Evolutionary conservation across 139 green algal species (phyloP), one percentile per base, ranked within the genome.

Genomic region (Picochlorum sp.): DNA sequence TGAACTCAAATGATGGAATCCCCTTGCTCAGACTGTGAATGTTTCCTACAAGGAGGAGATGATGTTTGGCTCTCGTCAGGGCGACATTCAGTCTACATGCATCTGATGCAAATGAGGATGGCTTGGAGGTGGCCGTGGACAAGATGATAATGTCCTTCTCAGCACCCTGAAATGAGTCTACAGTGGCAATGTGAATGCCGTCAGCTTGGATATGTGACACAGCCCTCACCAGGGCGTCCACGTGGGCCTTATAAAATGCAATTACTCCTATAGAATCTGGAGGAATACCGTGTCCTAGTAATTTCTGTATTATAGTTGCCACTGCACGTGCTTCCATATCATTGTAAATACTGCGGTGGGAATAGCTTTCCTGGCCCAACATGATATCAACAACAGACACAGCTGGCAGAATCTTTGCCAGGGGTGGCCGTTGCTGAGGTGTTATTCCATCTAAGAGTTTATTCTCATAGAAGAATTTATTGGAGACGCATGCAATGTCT

Each of bases 91-190:
- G 72, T 11, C 88, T 79, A 18, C 52, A 41, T 16, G 18, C 30
- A 57, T 69, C 70, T 52, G 70, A 34, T 4, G 62, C 72, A 61
- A 85, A 85, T 49, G 28, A 20, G 15, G 57, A 21, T 41, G 30
- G 28, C 1, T 79, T 72, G 0, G 75, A 84, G 7, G 86, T 66
- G 11, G 81, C 78, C n/a, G 83, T 90, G 9, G 85, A 80, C 32
- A 95, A 65, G 15, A 95, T 58, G 59, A 95, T 84, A 14, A 90
- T 69, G 13, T 90, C 80, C 57, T 86, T 86, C 62, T 95, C 88
- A 24, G 82, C 80, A 16, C 87, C 88, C 79, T 94, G 87, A 68
- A 92, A 95, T 2, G 84, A 84, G 71, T 95, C 87, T n/a, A 95
- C 83, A 1, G 87, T 95, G 3, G 87, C 83, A 4, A 93, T 81